These are phyloP conservation scores for Gossypium lobatum DNA, from an alignment of 441 rosid genomes.

Conservation along the genomic window DNA sequence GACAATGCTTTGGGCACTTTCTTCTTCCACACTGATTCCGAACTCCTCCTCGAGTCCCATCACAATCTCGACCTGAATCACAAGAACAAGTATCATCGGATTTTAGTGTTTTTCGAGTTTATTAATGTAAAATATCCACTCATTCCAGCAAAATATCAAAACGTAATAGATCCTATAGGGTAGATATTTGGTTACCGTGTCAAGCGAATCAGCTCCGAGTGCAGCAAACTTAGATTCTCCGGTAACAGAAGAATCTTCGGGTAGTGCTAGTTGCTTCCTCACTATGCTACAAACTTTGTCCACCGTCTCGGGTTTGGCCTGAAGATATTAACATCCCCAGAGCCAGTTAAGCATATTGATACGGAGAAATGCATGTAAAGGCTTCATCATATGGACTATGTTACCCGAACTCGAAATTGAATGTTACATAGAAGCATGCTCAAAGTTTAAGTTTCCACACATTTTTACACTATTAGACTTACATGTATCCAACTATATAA, in stretches of 20 bases:
- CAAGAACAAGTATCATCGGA: background rate
- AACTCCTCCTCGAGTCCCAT: slow-evolving; percentile 80
- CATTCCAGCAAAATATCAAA: background rate
- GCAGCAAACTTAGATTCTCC: slow-evolving; percentile 61
- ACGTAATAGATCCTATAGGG: background rate
- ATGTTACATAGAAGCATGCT: background rate
- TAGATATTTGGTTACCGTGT: slow-evolving; percentile 40
- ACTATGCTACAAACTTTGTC: slow-evolving; percentile 66
- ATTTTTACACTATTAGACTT: background rate
- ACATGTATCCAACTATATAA: background rate
- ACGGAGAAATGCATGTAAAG: background rate
- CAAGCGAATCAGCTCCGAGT: slow-evolving; percentile 92
- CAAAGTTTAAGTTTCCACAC: background rate
- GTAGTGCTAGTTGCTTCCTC: slow-evolving; percentile 64
- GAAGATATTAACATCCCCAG: slow-evolving; percentile 4
- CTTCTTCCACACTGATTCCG: slow-evolving; percentile 59
- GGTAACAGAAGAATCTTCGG: slow-evolving; percentile 35
- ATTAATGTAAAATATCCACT: background rate
- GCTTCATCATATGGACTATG: background rate
- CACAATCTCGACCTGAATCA: slow-evolving; percentile 69
- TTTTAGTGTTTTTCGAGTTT: background rate
- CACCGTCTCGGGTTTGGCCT: slow-evolving; percentile 76
- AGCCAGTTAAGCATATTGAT: background rate
- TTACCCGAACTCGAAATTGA: background rate
- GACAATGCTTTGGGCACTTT: slow-evolving; percentile 54